Evolutionary conservation across 2,329 filamentous ascomycete genomes (phyloP).

Genomic region (Zymoseptoria brevis): DNA sequence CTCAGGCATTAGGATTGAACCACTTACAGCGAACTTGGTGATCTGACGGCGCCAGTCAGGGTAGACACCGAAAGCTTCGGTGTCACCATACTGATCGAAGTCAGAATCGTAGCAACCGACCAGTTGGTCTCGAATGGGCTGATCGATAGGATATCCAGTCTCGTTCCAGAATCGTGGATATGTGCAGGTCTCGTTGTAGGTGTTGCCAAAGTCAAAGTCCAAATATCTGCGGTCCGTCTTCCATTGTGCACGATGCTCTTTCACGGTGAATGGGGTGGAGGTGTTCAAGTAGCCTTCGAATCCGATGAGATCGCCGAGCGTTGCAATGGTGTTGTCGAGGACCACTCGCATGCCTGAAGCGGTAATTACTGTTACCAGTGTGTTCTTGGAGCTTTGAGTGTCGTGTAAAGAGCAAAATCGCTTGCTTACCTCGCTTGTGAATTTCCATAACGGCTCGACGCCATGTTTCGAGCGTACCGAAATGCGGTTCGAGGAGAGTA

Average conservation of each 20-base stretch:
- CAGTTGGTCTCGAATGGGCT: slow-evolving; percentile 38
- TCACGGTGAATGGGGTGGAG: slow-evolving; percentile 46
- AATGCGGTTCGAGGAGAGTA: slow-evolving; percentile 55
- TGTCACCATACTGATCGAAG: slow-evolving; percentile 56
- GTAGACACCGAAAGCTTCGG: slow-evolving; percentile 53
- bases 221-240: slow-evolving; percentile 48
- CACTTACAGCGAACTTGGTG: slow-evolving; percentile 49
- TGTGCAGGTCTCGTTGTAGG: slow-evolving; percentile 39
- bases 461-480: slow-evolving; percentile 51
- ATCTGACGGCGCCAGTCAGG: slow-evolving; percentile 55
- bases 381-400: no score
- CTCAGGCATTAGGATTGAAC: background rate
- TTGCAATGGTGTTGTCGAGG: slow-evolving; percentile 56
- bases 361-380: background rate
- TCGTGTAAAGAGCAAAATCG: no score
- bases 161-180: slow-evolving; percentile 56
- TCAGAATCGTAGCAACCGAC: slow-evolving; percentile 52
- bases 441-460: slow-evolving; percentile 50
- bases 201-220: slow-evolving; percentile 49
- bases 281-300: slow-evolving; percentile 53
- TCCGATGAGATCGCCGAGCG: slow-evolving; percentile 54
- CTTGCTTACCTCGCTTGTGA: slow-evolving; percentile 39
- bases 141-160: slow-evolving; percentile 43
- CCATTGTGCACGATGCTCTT: slow-evolving; percentile 50
- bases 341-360: slow-evolving; percentile 51